phyloP scores from a whole-genome alignment of 1,139 yeast genomes.

The Suhomyces choctaworum region DNA sequence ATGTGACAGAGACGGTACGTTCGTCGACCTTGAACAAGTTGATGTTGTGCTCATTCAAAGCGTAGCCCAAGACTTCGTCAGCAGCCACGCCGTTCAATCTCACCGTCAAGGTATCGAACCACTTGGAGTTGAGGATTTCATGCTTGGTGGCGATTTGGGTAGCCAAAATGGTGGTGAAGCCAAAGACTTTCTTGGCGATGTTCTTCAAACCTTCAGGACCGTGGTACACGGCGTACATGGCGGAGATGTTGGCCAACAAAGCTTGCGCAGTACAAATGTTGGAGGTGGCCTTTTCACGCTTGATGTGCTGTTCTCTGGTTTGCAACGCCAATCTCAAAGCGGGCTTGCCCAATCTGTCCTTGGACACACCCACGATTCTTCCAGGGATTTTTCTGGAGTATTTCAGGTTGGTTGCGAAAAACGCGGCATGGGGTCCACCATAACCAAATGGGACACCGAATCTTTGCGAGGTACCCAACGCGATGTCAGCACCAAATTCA shows the following conservation, averaged over 20 bases:
- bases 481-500: slow-evolving; percentile 88
- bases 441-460: slow-evolving; percentile 97
- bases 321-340: slow-evolving; percentile 93
- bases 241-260: slow-evolving; percentile 88
- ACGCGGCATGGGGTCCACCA: slow-evolving; percentile 99
- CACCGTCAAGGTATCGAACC: slow-evolving; percentile 89
- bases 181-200: slow-evolving; percentile 78
- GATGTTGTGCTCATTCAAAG: slow-evolving; percentile 63
- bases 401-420: slow-evolving; percentile 78
- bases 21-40: slow-evolving; percentile 74
- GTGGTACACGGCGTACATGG: slow-evolving; percentile 95
- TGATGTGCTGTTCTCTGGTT: slow-evolving; percentile 97
- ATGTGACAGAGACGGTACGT: slow-evolving; percentile 63
- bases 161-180: slow-evolving; percentile 74
- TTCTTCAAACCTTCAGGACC: slow-evolving; percentile 87
- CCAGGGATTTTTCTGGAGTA: slow-evolving; percentile 95
- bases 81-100: slow-evolving; percentile 52
- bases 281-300: slow-evolving; percentile 96
- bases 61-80: slow-evolving; percentile 55
- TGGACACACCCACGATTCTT: slow-evolving; percentile 88
- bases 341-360: slow-evolving; percentile 84
- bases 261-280: slow-evolving; percentile 99
- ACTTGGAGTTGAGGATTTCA: slow-evolving; percentile 55
- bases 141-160: slow-evolving; percentile 50
- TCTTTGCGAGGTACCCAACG: slow-evolving; percentile 89